Evolutionary conservation across 345 rosid genomes (phyloP), one percentile per base, ranked within the genome.

Genomic region (Excoecaria agallocha): DNA sequence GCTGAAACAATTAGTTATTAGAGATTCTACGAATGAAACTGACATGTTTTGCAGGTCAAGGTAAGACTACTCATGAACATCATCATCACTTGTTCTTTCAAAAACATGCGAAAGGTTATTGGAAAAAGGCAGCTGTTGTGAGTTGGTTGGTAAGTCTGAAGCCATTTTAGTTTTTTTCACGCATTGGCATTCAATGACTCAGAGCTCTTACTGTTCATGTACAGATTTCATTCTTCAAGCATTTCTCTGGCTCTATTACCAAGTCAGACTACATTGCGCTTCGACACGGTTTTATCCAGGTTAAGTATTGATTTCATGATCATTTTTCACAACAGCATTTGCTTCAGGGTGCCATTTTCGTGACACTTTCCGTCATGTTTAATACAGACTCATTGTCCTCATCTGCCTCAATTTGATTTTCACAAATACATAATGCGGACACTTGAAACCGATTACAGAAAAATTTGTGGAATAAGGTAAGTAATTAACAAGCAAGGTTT

Each of bases 181-280:
- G 38, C 52, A 72, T 20, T 24, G 0, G 39, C 39, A 19, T 4
- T 56, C 13, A 37, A 22, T 59, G 51, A 20, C 37, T 15, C 6
- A 12, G 65, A 7, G 3, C 63, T 66, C 17, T 12, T 3, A 17
- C 24, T 64, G 71, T 58, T 69, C 73, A 39, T 77, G 50, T 62
- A 78, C 86, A 94, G 94, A 86, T 89, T 66, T 84, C 97, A 35
- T 94, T 94, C 86, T 84, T 85, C 92, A 92, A 86, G 69, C 98
- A 94, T 84, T 92, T 94, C 75, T 84, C 88, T 68, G 85, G 85
- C 60, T 90, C 93, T n/a, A 86, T 94, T 37, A 89, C 91, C 67
- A 86, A 87, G 76, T 87, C 97, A 35, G 97, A 94, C 69, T 90
- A 90, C 82, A 56, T 89, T 57, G 78, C 87, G 25, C 82, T 94